Evolutionary conservation across 1,139 yeast genomes (phyloP), one percentile per base, ranked within the genome.

Genomic region (Geotrichum australiense): DNA sequence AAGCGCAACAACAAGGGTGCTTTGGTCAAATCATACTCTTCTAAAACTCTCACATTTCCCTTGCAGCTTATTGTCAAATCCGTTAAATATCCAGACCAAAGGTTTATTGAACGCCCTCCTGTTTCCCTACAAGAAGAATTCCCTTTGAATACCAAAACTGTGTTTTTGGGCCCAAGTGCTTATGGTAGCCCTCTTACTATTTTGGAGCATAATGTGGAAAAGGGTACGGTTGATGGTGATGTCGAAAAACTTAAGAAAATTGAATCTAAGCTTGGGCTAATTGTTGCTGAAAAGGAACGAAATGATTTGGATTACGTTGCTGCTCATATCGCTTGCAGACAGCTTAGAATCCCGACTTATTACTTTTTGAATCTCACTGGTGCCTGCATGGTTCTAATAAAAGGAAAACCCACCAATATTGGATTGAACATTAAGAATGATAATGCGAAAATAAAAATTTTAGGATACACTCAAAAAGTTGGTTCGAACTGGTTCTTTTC

Each of bases 401-500:
- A 68, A 19, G 72, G 71, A 5, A 74, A 69, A 51, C 74, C 74
- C 52, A 59, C 71, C n/a, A 83, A 89, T 56, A 70, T 91, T 55
- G 98, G 98, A 23, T 69, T 91, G 51, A 86, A 83, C 49, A 69
- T 91, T 59, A 87, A 89, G 62, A 83, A 80, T 62, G 96, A 89
- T 52, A 76, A 76, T 25, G 76, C 76, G 52, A 76, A 86, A 54
- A 74, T 76, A 55, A 91, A 89, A 63, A 97, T 85, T 5, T 70
- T 89, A 50, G 98, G 98, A 1, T 89, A 79, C 63, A 77, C 96
- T 3, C 74, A 78, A 50, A 78, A 79, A 53, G 68, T 66, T 35
- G 77, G 73, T 18, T 76, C 71, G 47, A 79, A 78, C 35, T 93
- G 98, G 98, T 89, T 80, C 53, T 91, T 70, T 61, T 83, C 94